Conservation (phyloP, 306 rosid genomes). For the Psophocarpus tetragonolobus region DNA sequence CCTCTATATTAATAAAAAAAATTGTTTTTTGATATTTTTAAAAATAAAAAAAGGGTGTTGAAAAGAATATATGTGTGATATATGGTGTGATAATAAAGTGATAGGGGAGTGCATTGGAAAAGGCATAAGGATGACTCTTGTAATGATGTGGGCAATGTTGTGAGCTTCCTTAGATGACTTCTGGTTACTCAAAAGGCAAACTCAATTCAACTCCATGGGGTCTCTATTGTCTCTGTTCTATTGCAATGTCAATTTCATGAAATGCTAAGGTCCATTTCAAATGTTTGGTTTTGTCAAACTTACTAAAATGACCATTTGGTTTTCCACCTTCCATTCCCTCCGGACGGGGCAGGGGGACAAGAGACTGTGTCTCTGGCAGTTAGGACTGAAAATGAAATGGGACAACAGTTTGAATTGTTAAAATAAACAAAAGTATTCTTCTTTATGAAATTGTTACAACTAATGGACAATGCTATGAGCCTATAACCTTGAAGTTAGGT, state of each 20-base stretch:
- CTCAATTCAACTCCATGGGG: constrained; percentile 42
- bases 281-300: constrained; percentile 35
- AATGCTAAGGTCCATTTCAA: constrained; percentile 24
- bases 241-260: constrained; percentile 13
- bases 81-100: constrained; percentile 7
- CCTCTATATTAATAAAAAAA: too few species aligned
- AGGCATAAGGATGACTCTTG: constrained; percentile 12
- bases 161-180: constrained; percentile 30
- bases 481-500: background rate
- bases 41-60: too few species aligned
- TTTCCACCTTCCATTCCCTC: constrained; percentile 31
- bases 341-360: background rate
- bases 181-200: constrained; percentile 39
- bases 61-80: background rate
- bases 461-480: background rate
- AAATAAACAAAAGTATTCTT: background rate
- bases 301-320: background rate
- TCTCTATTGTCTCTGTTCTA: constrained; percentile 36
- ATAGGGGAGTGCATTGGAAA: constrained; percentile 31
- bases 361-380: background rate
- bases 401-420: background rate
- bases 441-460: too few species aligned
- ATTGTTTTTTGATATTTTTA: too few species aligned
- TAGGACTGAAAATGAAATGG: background rate
- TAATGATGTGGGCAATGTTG: constrained; percentile 40